These are phyloP conservation scores for Digitaria exilis DNA, from an alignment of 202 grass and related monocot species.

Conservation along the genomic window DNA sequence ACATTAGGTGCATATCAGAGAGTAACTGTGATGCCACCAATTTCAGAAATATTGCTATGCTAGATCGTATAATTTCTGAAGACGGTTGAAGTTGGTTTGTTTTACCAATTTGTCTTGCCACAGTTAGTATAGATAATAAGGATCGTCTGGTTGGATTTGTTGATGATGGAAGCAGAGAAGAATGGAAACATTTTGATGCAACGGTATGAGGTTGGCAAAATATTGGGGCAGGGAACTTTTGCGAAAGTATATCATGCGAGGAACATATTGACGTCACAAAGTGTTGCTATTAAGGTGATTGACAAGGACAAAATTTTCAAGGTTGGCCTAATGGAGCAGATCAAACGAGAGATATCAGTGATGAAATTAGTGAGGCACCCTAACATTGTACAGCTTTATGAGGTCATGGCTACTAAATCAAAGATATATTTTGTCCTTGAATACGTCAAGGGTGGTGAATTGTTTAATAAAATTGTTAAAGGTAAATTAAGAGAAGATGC, in stretches of 20 bases:
- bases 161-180: slow-evolving; percentile 64
- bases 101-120: not conserved
- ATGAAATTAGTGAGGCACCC: slow-evolving; percentile 83
- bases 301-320: slow-evolving; percentile 87
- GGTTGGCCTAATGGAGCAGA: slow-evolving; percentile 81
- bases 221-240: slow-evolving; percentile 88
- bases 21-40: slow-evolving; percentile 41
- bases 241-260: slow-evolving; percentile 87
- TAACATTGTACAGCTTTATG: slow-evolving; percentile 77
- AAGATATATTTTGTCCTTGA: slow-evolving; percentile 94
- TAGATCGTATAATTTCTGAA: slow-evolving; percentile 61
- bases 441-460: slow-evolving; percentile 74
- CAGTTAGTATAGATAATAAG: slow-evolving; percentile 1
- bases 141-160: not conserved
- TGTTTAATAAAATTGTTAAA: slow-evolving; percentile 79
- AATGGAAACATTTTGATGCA: slow-evolving; percentile 82
- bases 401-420: slow-evolving; percentile 83
- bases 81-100: slow-evolving; percentile 60
- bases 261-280: slow-evolving; percentile 63
- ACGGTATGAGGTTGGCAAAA: slow-evolving; percentile 68
- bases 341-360: slow-evolving; percentile 82
- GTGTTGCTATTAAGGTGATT: slow-evolving; percentile 86
- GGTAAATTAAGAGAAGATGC: slow-evolving; percentile 72
- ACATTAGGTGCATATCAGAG: slow-evolving; percentile 31
- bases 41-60: slow-evolving; percentile 41